Evolutionary conservation across 352 stramenopile species (phyloP), one percentile per base, ranked within the genome.

Genomic region (Phytopythium montanum): DNA sequence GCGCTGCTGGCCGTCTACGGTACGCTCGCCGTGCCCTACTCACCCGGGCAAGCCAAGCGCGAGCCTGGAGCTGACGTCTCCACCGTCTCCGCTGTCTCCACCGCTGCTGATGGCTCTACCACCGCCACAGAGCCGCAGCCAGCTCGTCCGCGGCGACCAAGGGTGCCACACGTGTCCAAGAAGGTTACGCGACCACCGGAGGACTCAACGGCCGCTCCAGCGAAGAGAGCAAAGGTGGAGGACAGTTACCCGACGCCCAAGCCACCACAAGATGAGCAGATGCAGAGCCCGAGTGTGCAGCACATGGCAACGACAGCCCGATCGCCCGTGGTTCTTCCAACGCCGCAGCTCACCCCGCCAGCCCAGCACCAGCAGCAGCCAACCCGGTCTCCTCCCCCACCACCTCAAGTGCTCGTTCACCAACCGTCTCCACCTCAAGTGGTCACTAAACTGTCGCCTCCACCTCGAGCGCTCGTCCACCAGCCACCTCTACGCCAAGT

Each of bases 1-100:
- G 46, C 28, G 46, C 26, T 54, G 46, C 46, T 54, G 25, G 16
- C 16, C 28, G 46, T 25, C 28, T 54, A 54, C 46, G 46, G 46
- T 16, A 39, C 34, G 25, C 25, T 54, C 18, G 46, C 14, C 8
- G 46, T 54, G 46, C 26, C 26, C 13, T 54, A 54, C 26, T n/a
- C n/a, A n/a, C n/a, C n/a, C n/a, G n/a, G n/a, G n/a, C n/a, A n/a
- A n/a, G n/a, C n/a, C n/a, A n/a, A n/a, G n/a, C n/a, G n/a, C n/a
- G n/a, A n/a, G n/a, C n/a, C n/a, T n/a, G n/a, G n/a, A n/a, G n/a
- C n/a, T n/a, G n/a, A n/a, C n/a, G n/a, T n/a, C n/a, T n/a, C n/a
- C n/a, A n/a, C n/a, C n/a, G n/a, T n/a, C n/a, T n/a, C n/a, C n/a
- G n/a, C n/a, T n/a, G n/a, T n/a, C n/a, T n/a, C n/a, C n/a, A n/a